Evolutionary conservation across 352 stramenopile genomes (phyloP), one percentile per base, ranked within the genome.

Genomic region (Phytophthora megakarya): DNA sequence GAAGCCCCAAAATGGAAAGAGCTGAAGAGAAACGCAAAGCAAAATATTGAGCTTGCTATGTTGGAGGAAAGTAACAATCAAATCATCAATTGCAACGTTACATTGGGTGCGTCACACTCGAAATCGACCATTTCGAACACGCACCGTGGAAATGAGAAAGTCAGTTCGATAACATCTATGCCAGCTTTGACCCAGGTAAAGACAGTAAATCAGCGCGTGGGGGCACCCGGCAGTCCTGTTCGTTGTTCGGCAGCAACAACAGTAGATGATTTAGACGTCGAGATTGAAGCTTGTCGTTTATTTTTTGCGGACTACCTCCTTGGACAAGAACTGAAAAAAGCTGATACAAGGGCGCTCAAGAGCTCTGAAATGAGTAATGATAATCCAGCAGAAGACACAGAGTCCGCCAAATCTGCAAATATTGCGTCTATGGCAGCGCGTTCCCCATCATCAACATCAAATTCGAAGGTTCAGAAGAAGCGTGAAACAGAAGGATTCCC

Each of bases 271-370:
- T 45, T 95, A 10, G 88, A 93, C 51, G 44, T 96, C 12, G 88
- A 96, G 51, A 83, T 79, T 15, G 88, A 96, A 73, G 88, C 88
- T 1, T 93, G 81, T 35, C 76, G 93, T 2, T 73, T 97, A 58
- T 87, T 96, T 35, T 98, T 98, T 43, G 78, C 92, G 1, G 82
- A 92, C 21, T 89, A 96, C 32, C 70, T 98, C 0, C 40, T 88
- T 1, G 57, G 77, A 3, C 75, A 88, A 44, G 80, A 90, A 30
- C 39, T 49, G 6, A 80, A 73, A 44, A 81, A 65, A 37, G 46
- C 52, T 0, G 61, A 76, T 16, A 46, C 42, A 11, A 61, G 28
- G 22, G 56, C 33, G 1, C 46, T 75, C n/a, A 70, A 66, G 35
- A 48, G 37, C 35, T 3, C 50, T 4, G 64, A 70, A 8, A 21